Percentiles rank a stretch among this genome's conserved stretches.
Evolutionary conservation across 1,139 yeast species (phyloP).

Genomic region (Kodamaea ohmeri): DNA sequence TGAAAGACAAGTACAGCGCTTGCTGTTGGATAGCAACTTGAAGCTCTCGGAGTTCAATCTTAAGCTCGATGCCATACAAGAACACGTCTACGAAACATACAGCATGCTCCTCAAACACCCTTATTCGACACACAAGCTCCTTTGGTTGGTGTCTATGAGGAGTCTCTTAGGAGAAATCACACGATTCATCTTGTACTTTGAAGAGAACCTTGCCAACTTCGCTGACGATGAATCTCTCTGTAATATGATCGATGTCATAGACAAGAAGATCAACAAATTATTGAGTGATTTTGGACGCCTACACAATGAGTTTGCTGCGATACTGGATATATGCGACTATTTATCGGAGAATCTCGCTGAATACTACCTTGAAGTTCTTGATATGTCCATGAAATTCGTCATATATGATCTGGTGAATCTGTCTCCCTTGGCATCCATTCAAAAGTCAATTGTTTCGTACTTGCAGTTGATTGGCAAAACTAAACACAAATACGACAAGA

Average conservation of each 20-base stretch:
- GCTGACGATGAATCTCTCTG: conserved; percentile 8
- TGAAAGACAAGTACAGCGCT: conserved; percentile 55
- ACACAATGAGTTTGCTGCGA: conserved; percentile 5
- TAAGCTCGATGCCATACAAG: conserved; percentile 21
- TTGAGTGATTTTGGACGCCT: conserved; percentile 7
- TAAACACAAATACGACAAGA: conserved; percentile 9
- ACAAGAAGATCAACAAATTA: conserved; percentile 10
- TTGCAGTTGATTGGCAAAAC: conserved; percentile 7
- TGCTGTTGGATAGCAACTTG: conserved; percentile 58
- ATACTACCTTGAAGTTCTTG: conserved; percentile 12
- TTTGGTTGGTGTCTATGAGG: conserved; percentile 23
- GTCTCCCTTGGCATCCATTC: conserved; percentile 13
- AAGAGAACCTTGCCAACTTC: conserved; percentile 9
- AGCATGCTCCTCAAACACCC: conserved; percentile 16
- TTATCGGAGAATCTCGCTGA: conserved; percentile 9
- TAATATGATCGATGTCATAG: conserved; percentile 8
- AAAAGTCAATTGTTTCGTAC: conserved; percentile 10
- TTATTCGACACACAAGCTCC: conserved; percentile 16
- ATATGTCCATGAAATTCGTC: conserved; percentile 17
- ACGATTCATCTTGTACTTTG: conserved; percentile 14
- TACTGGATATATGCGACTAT: conserved; percentile 7
- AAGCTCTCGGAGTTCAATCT: conserved; percentile 12
- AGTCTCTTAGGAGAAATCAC: conserved; percentile 13
- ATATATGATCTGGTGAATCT: conserved; percentile 17
- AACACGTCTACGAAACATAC: conserved; percentile 19